Evolutionary conservation across 176 grass and related monocot genomes (phyloP), one percentile per base, ranked within the genome.

Genomic region (Panicum miliaceum): DNA sequence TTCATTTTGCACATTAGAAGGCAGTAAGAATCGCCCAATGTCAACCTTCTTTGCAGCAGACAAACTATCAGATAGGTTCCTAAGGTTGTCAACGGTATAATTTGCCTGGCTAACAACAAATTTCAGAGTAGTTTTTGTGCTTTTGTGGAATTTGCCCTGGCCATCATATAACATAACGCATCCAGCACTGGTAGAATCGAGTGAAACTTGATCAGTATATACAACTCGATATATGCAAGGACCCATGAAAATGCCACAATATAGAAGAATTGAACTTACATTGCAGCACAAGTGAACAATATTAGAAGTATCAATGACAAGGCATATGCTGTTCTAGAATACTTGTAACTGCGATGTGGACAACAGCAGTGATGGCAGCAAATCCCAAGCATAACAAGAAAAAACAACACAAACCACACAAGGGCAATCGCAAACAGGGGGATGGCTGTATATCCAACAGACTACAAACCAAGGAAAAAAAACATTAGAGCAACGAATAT

Each of bases 1-100:
- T 78, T 99, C 66, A 67, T 19, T 87, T 82, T 84, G 76, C 37
- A 87, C 69, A 78, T 92, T 63, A 35, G 61, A 0, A 46, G 96
- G 86, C 58, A 99, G 84, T 4, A 94, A 67, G 43, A 80, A 48
- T 46, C 43, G 81, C 9, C 71, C 91, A 13, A 99, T 87, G 64
- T 85, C 89, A 23, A 99, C 63, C 36, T 69, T 89, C 73, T 96
- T 92, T 36, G 91, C 96, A 27, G 87, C 96, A 25, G 89, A 87
- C n/a, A 99, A 90, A 88, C 93, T 96, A 77, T 90, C 82, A 7
- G 96, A 95, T 76, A 99, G 88, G 76, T 96, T 96, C 66, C 71
- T 80, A 69, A 99, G 92, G 83, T 96, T 99, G 12, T 92, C 88
- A 20, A 94, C 96, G 16, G 93, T 99, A 53, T 87, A 92, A 82